Evolutionary conservation across 2,329 filamentous ascomycete genomes (phyloP).

Genomic region (Talaromyces sp.): DNA sequence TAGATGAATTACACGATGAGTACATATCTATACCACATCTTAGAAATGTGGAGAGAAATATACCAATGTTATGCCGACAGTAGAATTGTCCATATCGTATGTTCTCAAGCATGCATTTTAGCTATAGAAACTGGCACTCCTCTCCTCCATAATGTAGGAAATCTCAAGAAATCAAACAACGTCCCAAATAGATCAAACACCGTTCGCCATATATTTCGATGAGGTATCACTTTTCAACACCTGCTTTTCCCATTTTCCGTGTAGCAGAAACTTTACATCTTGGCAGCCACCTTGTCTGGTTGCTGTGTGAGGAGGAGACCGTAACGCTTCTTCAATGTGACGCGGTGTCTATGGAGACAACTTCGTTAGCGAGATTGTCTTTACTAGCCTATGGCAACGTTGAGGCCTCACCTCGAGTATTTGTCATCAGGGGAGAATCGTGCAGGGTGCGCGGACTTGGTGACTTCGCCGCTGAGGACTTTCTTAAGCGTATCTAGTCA

Average conservation of each 20-base stretch:
- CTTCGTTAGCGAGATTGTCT: neutral
- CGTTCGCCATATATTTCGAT: slow-evolving; percentile 33
- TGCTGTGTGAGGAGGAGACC: slow-evolving; percentile 82
- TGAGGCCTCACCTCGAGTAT: slow-evolving; percentile 66
- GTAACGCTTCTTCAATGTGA: slow-evolving; percentile 92
- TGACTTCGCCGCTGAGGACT: slow-evolving; percentile 74
- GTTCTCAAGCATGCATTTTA: neutral
- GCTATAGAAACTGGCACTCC: neutral
- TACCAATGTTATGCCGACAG: neutral
- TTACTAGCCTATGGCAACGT: neutral
- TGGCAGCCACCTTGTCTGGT: slow-evolving; percentile 31
- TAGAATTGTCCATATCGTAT: neutral
- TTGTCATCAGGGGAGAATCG: slow-evolving; percentile 98
- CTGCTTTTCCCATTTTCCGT: slow-evolving; percentile 6
- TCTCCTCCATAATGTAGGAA: neutral
- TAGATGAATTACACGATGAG: neutral
- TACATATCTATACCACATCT: neutral
- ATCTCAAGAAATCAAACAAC: slow-evolving; percentile 17
- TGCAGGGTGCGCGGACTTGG: slow-evolving; percentile 93
- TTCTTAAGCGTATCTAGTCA: slow-evolving; percentile 76
- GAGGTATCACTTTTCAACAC: slow-evolving; percentile 18
- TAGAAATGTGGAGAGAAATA: neutral
- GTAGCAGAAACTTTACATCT: slow-evolving; percentile 28
- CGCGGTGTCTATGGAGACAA: slow-evolving; percentile 65
- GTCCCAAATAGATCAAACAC: slow-evolving; percentile 29